phyloP scores from a whole-genome alignment of 192 early-diverging fungal species.

The Coemansia brasiliensis region DNA sequence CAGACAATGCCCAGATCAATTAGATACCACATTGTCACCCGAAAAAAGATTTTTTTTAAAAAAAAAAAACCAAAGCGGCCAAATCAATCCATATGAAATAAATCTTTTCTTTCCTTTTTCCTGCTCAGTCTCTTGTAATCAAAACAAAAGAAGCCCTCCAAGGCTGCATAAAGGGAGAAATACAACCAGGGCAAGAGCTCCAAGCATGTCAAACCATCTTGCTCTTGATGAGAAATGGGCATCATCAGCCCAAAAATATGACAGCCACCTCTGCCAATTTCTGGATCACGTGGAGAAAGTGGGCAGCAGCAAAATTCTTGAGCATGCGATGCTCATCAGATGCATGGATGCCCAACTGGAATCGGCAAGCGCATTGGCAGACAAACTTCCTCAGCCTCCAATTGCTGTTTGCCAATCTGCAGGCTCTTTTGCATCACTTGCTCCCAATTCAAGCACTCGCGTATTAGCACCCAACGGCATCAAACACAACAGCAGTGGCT shows the following conservation, averaged over 20 bases:
- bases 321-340: neutral
- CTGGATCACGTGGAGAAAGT: conserved; percentile 4
- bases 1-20: no score
- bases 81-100: neutral
- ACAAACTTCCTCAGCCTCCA: conserved; percentile 5
- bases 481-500: neutral
- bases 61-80: no score
- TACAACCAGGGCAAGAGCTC: no score
- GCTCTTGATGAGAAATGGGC: no score
- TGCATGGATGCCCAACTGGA: neutral
- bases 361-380: conserved; percentile 1
- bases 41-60: neutral
- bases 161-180: no score
- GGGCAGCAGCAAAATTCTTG: neutral
- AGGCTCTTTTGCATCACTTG: neutral
- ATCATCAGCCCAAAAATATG: no score
- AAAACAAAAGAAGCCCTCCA: no score
- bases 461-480: neutral
- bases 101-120: neutral
- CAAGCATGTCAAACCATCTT: no score
- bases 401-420: neutral
- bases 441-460: neutral
- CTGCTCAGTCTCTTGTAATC: neutral
- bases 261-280: neutral
- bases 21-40: no score